These are phyloP conservation scores for Cunninghamia lanceolata DNA, from an alignment of 75 land plant genomes.

Conservation along the genomic window DNA sequence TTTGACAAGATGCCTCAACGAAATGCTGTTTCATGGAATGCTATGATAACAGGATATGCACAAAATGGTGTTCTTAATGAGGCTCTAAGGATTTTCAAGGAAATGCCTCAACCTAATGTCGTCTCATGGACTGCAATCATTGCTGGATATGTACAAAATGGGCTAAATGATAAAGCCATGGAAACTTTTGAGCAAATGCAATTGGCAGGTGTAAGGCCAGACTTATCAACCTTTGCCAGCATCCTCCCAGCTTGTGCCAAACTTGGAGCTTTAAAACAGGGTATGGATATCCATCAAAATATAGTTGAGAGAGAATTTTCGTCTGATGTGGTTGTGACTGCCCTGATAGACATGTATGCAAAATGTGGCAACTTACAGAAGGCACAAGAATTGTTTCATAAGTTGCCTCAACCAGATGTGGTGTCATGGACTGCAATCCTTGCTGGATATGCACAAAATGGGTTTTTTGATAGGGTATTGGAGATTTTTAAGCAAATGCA, in stretches of 20 bases:
- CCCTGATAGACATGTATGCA: slow-evolving; percentile 51
- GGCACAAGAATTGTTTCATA: slow-evolving; percentile 38
- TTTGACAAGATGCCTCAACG: slow-evolving; percentile 1
- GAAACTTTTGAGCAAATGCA: slow-evolving; percentile 1
- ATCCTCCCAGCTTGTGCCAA: neutral
- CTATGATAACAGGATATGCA: neutral
- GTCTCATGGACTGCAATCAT: neutral
- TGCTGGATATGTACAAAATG: neutral
- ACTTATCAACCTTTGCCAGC: neutral
- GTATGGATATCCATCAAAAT: neutral
- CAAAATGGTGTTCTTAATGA: neutral
- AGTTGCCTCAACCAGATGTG: slow-evolving; percentile 41
- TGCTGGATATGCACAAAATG: slow-evolving; percentile 44
- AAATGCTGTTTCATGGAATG: neutral
- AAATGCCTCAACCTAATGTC: neutral
- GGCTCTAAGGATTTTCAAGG: neutral
- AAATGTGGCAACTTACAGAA: slow-evolving; percentile 31
- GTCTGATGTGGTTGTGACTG: slow-evolving; percentile 27
- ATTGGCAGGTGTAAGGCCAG: neutral
- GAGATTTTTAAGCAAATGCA: slow-evolving; percentile 26
- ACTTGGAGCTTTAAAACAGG: neutral
- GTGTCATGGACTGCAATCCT: slow-evolving; percentile 57
- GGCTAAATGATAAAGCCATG: neutral
- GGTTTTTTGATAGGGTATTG: slow-evolving; percentile 22
- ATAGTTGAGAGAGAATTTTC: neutral